A percentile compares a stretch with the other conserved stretches of the same genome.
These are phyloP conservation scores for Agaricales sp. DNA, from an alignment of 1,284 basidiomycete genomes.

Conservation along the genomic window DNA sequence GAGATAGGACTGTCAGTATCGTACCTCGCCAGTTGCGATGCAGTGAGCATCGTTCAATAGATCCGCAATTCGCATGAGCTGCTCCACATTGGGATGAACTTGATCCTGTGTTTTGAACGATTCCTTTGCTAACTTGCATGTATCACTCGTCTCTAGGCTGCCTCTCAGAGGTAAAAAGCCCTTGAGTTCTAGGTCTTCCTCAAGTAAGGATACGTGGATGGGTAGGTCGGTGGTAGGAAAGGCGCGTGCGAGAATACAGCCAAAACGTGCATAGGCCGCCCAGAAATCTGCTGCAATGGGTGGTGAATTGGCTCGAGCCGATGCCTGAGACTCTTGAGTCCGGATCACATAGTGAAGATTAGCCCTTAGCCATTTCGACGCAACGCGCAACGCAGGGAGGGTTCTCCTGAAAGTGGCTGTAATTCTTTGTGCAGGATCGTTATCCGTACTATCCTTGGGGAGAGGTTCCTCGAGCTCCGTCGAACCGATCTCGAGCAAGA, in stretches of 20 bases:
- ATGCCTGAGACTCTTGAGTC: conserved; percentile 21
- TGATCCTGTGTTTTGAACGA: conserved; percentile 26
- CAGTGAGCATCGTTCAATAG: conserved; percentile 67
- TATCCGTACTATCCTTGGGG: conserved; percentile 40
- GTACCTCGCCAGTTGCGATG: conserved; percentile 50
- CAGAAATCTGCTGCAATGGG: conserved; percentile 51
- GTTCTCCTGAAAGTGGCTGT: conserved; percentile 80
- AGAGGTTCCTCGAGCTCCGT: conserved; percentile 42
- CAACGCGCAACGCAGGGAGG: conserved; percentile 79
- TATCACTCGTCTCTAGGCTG: no score
- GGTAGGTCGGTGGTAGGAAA: conserved; percentile 72
- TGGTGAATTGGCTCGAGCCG: conserved; percentile 15
- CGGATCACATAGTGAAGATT: conserved; percentile 67
- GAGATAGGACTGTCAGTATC: conserved; percentile 8
- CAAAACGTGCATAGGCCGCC: conserved; percentile 62
- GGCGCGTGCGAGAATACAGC: conserved; percentile 46
- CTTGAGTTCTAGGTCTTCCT: conserved; percentile 86
- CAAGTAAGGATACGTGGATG: conserved; percentile 53
- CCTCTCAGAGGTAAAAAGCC: conserved; percentile 82
- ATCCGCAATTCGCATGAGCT: conserved; percentile 88
- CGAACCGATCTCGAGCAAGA: conserved; percentile 59
- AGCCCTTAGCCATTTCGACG: conserved; percentile 81
- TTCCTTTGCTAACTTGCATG: conserved; percentile 16
- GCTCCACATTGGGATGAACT: conserved; percentile 91
- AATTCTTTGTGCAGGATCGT: conserved; percentile 71